phyloP scores from a whole-genome alignment of 352 stramenopile genomes.

The Globisporangium paddicum region DNA sequence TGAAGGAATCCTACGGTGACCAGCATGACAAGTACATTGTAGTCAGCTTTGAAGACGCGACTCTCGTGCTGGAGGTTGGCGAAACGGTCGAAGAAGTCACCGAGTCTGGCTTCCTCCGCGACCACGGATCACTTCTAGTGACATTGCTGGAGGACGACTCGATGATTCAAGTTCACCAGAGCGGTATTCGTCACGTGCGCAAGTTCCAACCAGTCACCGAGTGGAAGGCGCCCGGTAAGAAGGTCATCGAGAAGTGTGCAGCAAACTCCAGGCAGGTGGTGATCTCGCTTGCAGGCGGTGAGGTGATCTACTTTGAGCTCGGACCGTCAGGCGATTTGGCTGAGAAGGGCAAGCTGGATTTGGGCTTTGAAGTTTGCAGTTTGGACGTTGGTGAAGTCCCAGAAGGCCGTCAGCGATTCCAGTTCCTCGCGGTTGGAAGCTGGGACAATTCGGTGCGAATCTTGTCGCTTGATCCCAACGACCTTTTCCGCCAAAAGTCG shows the following conservation, averaged over 20 bases:
- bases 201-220: slow-evolving; percentile 93
- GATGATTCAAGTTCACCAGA: slow-evolving; percentile 95
- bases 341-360: slow-evolving; percentile 92
- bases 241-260: slow-evolving; percentile 96
- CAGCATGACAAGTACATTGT: slow-evolving; percentile 95
- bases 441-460: slow-evolving; percentile 92
- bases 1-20: slow-evolving; percentile 86
- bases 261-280: slow-evolving; percentile 96
- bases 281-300: slow-evolving; percentile 94
- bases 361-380: slow-evolving; percentile 96
- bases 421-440: slow-evolving; percentile 96
- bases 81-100: slow-evolving; percentile 98
- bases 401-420: slow-evolving; percentile 89
- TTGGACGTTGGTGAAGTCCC: slow-evolving; percentile 96
- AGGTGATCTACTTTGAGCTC: slow-evolving; percentile 99
- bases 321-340: slow-evolving; percentile 89
- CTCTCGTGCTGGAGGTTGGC: slow-evolving; percentile 96
- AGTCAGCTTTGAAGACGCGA: slow-evolving; percentile 99
- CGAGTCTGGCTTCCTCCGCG: slow-evolving; percentile 93
- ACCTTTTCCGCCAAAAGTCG: slow-evolving; percentile 86
- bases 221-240: slow-evolving; percentile 97
- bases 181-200: slow-evolving; percentile 95
- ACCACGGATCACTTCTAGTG: slow-evolving; percentile 94
- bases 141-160: slow-evolving; percentile 93
- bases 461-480: slow-evolving; percentile 92